Percentiles rank a stretch among this genome's conserved stretches.
These are phyloP conservation scores for Podaxis sp. DNA, from an alignment of 768 basidiomycete species.

Conservation along the genomic window DNA sequence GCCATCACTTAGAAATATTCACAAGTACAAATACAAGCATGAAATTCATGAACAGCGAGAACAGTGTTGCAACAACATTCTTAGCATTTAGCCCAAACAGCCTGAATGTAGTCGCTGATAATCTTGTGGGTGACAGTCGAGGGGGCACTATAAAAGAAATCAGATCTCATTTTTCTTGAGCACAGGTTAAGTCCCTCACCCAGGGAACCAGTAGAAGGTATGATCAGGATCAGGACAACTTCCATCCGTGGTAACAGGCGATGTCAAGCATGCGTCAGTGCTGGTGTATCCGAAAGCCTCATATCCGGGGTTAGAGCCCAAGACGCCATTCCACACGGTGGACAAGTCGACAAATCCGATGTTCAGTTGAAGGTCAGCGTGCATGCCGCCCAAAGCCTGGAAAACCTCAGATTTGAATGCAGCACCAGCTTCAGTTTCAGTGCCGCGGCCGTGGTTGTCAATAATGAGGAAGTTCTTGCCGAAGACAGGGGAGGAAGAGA, in stretches of 20 bases:
- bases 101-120: conserved; percentile 13
- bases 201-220: conserved; percentile 14
- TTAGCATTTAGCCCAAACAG: conserved; percentile 10
- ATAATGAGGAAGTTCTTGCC: conserved; percentile 51
- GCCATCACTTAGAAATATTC: too few relatives aligned
- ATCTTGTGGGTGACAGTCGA: conserved; percentile 7
- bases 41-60: too few relatives aligned
- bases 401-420: conserved; percentile 46
- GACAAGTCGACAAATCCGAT: conserved; percentile 47
- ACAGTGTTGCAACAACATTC: neutral
- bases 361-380: conserved; percentile 30
- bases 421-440: conserved; percentile 37
- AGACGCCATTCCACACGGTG: conserved; percentile 48
- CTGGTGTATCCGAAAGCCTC: conserved; percentile 50
- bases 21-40: neutral
- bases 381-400: conserved; percentile 35
- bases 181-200: neutral
- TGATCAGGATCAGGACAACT: conserved; percentile 11
- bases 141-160: neutral
- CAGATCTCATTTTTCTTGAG: neutral
- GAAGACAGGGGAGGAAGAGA: conserved; percentile 45
- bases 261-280: conserved; percentile 9
- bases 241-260: neutral
- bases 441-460: conserved; percentile 52
- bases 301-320: conserved; percentile 39